Conservation (phyloP, 768 basidiomycete genomes). For the Suillus occidentalis region DNA sequence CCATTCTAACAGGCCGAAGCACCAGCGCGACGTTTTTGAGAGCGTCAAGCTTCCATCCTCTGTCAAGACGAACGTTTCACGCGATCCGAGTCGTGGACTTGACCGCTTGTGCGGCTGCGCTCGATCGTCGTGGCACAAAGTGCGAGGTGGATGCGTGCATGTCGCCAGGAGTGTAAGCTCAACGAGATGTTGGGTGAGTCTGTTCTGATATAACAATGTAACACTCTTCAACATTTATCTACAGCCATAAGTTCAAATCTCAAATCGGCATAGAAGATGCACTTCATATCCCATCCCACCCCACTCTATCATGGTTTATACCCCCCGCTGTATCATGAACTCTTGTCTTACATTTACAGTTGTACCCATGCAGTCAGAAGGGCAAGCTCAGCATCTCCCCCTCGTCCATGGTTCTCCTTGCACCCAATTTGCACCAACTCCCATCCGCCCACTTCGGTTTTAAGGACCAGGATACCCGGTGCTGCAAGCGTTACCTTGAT, state of each 20-base stretch:
- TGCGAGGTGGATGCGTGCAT: background rate
- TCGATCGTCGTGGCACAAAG: background rate
- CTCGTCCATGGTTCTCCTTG: slow-evolving; percentile 78
- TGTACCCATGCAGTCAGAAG: slow-evolving; percentile 76
- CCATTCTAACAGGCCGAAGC: background rate
- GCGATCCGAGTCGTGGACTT: background rate
- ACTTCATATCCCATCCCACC: no score
- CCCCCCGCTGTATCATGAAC: no score
- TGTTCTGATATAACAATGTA: no score
- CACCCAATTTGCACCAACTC: slow-evolving; percentile 95
- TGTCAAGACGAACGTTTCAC: background rate
- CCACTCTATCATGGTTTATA: no score
- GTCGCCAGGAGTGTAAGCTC: background rate
- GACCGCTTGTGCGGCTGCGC: background rate
- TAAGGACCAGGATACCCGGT: slow-evolving; percentile 96
- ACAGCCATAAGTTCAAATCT: no score
- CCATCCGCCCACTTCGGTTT: slow-evolving; percentile 91
- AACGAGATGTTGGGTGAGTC: no score
- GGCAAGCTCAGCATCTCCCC: slow-evolving; percentile 93
- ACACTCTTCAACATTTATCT: no score
- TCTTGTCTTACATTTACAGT: no score
- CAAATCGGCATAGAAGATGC: no score
- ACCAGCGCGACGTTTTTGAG: background rate
- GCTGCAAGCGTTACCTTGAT: slow-evolving; percentile 98
- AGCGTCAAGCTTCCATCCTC: background rate